Evolutionary conservation across 2,329 filamentous ascomycete genomes (phyloP).

Genomic region (Aureobasidium namibiae): DNA sequence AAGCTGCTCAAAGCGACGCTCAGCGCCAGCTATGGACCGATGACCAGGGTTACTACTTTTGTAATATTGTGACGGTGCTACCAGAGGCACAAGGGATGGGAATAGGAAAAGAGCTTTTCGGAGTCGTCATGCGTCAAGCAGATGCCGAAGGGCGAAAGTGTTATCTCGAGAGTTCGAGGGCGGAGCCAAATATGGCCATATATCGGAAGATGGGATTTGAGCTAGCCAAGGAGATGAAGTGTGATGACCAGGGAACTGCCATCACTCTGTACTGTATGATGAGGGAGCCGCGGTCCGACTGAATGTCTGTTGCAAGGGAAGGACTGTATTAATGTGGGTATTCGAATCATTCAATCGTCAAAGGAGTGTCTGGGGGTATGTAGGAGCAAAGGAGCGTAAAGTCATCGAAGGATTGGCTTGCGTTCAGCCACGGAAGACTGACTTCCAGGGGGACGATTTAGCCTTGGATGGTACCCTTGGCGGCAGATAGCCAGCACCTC

Average conservation of each 20-base stretch:
- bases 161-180: slow-evolving; percentile 63
- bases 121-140: slow-evolving; percentile 53
- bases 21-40: slow-evolving; percentile 59
- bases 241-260: slow-evolving; percentile 51
- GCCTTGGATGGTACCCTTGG: not conserved
- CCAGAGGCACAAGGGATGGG: slow-evolving; percentile 59
- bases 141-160: slow-evolving; percentile 57
- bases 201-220: slow-evolving; percentile 63
- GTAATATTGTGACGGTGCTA: slow-evolving; percentile 64
- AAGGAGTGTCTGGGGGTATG: slow-evolving; percentile 4
- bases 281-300: slow-evolving; percentile 26
- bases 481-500: slow-evolving; percentile 2
- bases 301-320: not conserved
- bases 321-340: not conserved
- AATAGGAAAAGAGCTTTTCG: slow-evolving; percentile 57
- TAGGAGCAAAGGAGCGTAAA: not conserved
- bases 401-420: not conserved
- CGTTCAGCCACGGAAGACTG: not conserved
- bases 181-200: slow-evolving; percentile 60
- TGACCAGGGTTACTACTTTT: slow-evolving; percentile 62
- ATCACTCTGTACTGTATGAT: slow-evolving; percentile 41
- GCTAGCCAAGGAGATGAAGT: slow-evolving; percentile 57
- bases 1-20: slow-evolving; percentile 53
- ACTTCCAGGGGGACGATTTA: not conserved
- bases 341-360: not conserved